These are phyloP conservation scores for Coemansia sp. DNA, from an alignment of 192 early-diverging fungal species.

Conservation along the genomic window DNA sequence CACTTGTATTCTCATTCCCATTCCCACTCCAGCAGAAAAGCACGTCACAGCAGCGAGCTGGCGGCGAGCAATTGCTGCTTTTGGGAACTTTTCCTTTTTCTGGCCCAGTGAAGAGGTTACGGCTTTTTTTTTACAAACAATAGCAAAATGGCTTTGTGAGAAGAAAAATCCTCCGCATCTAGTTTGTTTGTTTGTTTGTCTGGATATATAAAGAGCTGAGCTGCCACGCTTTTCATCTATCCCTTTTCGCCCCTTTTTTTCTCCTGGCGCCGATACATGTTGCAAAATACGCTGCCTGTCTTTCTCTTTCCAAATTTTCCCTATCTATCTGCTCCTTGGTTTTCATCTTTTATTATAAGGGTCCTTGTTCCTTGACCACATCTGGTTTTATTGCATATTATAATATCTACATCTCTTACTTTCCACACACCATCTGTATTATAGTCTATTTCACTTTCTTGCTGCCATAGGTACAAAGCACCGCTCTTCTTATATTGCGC, in stretches of 20 bases:
- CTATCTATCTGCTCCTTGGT: background rate
- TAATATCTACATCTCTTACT: background rate
- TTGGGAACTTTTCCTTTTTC: background rate
- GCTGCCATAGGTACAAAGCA: background rate
- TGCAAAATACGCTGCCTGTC: no score
- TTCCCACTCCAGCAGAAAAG: background rate
- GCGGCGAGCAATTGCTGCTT: background rate
- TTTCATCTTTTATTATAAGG: background rate
- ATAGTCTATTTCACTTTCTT: background rate
- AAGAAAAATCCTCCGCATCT: conserved; percentile 2
- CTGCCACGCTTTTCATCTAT: background rate
- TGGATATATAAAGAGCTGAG: background rate
- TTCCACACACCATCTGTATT: background rate
- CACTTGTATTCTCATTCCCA: background rate
- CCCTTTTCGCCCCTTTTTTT: no score
- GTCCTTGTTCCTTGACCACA: background rate
- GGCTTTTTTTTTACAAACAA: background rate
- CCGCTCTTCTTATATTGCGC: background rate
- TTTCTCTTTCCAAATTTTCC: background rate
- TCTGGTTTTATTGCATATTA: background rate
- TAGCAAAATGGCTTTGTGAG: background rate
- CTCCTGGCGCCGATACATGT: no score
- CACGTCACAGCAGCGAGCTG: background rate
- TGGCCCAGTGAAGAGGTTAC: conserved; percentile 4
- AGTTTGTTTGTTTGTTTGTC: background rate